A percentile compares a stretch with the other conserved stretches of the same genome.
Evolutionary conservation across 148 eudicot genomes (phyloP).

Genomic region (Chenopodium album): DNA sequence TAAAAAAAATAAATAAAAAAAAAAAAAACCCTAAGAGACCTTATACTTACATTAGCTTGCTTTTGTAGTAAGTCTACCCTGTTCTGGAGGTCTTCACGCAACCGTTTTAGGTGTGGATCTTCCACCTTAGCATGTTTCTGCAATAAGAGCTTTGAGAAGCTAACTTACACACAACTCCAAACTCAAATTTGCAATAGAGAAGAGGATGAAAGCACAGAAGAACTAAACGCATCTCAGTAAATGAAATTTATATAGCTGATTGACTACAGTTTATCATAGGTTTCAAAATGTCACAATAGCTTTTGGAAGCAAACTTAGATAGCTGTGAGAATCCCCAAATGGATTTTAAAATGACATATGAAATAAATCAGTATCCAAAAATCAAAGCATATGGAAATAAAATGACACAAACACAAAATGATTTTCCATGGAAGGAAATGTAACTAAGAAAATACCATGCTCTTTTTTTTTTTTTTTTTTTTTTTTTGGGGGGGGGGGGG

Average conservation of each 20-base stretch:
- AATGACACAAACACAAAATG: not conserved
- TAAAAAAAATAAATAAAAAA: not conserved
- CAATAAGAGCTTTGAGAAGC: slow-evolving; percentile 16
- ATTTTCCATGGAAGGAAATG: not conserved
- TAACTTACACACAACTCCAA: slow-evolving; percentile 2
- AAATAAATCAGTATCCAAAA: not conserved
- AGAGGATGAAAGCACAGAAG: not conserved
- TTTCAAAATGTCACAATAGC: not conserved
- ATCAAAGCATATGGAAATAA: not conserved
- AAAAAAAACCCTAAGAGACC: not conserved
- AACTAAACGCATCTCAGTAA: not conserved
- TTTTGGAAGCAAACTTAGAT: slow-evolving; percentile 1
- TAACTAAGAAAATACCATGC: not conserved
- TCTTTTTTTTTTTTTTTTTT: not conserved
- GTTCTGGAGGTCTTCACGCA: slow-evolving; percentile 84
- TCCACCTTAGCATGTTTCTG: slow-evolving; percentile 69
- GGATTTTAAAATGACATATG: not conserved
- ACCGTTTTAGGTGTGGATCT: slow-evolving; percentile 63
- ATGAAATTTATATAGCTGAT: not conserved
- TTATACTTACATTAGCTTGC: slow-evolving; percentile 67
- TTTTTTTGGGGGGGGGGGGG: not conserved
- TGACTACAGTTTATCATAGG: not conserved
- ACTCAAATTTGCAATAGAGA: not conserved
- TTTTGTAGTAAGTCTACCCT: slow-evolving; percentile 76
- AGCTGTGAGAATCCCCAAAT: not conserved